Base-by-base conservation (phyloP, 352 stramenopile species). In the Globisporangium heterothallicum region DNA sequence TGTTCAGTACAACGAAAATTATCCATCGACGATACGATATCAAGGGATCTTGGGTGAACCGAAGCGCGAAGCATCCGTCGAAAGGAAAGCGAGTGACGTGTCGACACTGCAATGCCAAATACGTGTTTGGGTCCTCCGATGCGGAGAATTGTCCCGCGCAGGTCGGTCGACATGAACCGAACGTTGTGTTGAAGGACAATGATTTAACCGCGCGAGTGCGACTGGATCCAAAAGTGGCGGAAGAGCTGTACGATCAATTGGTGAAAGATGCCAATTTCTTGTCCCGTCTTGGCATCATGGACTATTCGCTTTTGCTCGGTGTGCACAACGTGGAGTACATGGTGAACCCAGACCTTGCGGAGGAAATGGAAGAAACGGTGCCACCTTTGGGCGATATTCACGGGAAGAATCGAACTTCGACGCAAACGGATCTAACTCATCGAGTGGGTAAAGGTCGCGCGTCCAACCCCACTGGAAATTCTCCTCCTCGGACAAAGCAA, bases 251-350 rank as follows among this genome's bases (percentile, higher is more conserved):
- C 56, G 74, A 88, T 42, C 83, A 96, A 49, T 49, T 96, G 10
- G 67, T 82, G 14, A 90, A 88, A 59, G 88, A 97, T 44, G 80
- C 86, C 10, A 79, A 88, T 44, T 96, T 96, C 49, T 50, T 97
- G 9, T 86, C 75, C 2, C 70, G 80, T 0, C 63, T 93, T 19
- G 81, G 84, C 27, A 94, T 97, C 58, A 97, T 97, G 87, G 88
- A 97, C 56, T 97, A 97, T 64, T 95, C 82, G 41, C 59, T 97
- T 29, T 48, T 97, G 40, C 69, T 97, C 7, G 86, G 86, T 41
- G 85, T 96, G 22, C 88, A 97, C 60, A 91, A 93, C 35, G 76
- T 89, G 10, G 82, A 92, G 61, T 94, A 94, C 63, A 81, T 87
- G 64, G 84, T 94, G 49, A 90, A 90, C 21, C 74, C 75, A 14